Percentiles rank a stretch among this genome's conserved stretches.
Conservation (phyloP, 495 filamentous ascomycete genomes). For the Penicillium nucicola region DNA sequence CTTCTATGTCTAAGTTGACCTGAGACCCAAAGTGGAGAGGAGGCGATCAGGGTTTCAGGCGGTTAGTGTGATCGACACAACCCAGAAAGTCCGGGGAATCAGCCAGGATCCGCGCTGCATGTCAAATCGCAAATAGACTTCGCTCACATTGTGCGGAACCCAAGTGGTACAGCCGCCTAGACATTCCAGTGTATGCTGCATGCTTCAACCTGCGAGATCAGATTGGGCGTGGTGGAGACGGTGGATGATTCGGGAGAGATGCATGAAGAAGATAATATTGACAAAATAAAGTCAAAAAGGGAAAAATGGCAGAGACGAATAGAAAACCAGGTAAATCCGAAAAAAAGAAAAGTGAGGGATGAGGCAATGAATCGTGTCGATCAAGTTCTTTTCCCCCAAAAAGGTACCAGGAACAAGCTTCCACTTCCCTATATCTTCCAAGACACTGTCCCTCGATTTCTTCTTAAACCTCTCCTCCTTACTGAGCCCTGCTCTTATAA, state of each 20-base stretch:
- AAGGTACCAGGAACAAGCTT: conserved; percentile 23
- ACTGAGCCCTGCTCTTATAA: conserved; percentile 25
- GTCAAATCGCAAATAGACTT: conserved; percentile 10
- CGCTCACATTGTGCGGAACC: conserved; percentile 11
- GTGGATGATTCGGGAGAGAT: conserved; percentile 1
- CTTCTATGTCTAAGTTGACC: neutral
- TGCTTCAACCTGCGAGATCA: neutral
- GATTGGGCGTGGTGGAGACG: conserved; percentile 3
- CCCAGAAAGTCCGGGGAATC: conserved; percentile 7
- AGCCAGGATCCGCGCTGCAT: conserved; percentile 7
- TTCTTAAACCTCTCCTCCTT: conserved; percentile 7
- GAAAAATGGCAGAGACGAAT: conserved; percentile 6
- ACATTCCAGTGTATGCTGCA: conserved; percentile 6
- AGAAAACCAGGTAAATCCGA: conserved; percentile 3
- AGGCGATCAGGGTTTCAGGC: conserved; percentile 5
- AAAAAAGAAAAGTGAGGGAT: conserved; percentile 30
- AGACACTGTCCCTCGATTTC: conserved; percentile 12
- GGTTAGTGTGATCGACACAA: conserved; percentile 4
- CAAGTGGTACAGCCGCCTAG: conserved; percentile 7
- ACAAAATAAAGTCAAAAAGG: conserved; percentile 14
- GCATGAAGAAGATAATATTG: conserved; percentile 1
- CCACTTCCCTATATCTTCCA: conserved; percentile 12
- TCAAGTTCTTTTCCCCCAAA: conserved; percentile 9
- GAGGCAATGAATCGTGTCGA: conserved; percentile 22
- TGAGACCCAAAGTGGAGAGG: conserved; percentile 4